These are phyloP conservation scores for Teratosphaeria pseudoeucalypti DNA, from an alignment of 2,329 filamentous ascomycete genomes.

Conservation along the genomic window DNA sequence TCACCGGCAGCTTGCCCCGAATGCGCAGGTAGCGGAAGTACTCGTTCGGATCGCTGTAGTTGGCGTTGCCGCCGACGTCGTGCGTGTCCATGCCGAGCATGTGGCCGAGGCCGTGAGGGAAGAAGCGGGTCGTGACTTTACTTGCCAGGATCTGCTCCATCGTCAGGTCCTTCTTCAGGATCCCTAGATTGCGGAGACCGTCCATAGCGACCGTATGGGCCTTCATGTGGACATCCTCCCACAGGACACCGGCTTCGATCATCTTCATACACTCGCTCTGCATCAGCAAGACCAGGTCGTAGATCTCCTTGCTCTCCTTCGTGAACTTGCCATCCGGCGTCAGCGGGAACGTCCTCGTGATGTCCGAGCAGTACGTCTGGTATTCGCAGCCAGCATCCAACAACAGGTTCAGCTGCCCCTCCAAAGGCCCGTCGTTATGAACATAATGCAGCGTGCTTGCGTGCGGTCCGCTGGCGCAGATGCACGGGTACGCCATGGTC, in stretches of 20 bases:
- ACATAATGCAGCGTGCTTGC: constrained; percentile 84
- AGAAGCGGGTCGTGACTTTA: constrained; percentile 38
- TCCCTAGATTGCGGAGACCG: constrained; percentile 64
- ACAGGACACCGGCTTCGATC: constrained; percentile 63
- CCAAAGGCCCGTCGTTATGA: constrained; percentile 60
- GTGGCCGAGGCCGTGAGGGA: constrained; percentile 42
- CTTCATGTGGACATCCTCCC: constrained; percentile 70
- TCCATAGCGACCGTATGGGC: constrained; percentile 76
- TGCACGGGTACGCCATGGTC: constrained; percentile 79
- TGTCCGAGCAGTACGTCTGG: constrained; percentile 43
- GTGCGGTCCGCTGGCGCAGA: constrained; percentile 69
- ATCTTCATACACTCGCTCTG: constrained; percentile 65
- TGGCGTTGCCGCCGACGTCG: constrained; percentile 39
- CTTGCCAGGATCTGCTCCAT: constrained; percentile 36
- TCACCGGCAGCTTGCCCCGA: constrained; percentile 37
- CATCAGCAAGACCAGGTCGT: constrained; percentile 66
- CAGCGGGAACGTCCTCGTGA: constrained; percentile 83
- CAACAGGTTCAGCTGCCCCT: constrained; percentile 65
- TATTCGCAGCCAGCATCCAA: constrained; percentile 65
- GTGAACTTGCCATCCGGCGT: constrained; percentile 51
- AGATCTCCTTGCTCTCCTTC: constrained; percentile 52
- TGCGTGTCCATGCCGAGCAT: constrained; percentile 45
- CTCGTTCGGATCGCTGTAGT: constrained; percentile 58
- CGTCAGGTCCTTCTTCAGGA: constrained; percentile 40
- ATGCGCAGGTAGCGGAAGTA: constrained; percentile 84